A percentile compares a stretch with the other conserved stretches of the same genome.
phyloP scores from a whole-genome alignment of 2,329 filamentous ascomycete species.

The Dothideomycetes sp. region DNA sequence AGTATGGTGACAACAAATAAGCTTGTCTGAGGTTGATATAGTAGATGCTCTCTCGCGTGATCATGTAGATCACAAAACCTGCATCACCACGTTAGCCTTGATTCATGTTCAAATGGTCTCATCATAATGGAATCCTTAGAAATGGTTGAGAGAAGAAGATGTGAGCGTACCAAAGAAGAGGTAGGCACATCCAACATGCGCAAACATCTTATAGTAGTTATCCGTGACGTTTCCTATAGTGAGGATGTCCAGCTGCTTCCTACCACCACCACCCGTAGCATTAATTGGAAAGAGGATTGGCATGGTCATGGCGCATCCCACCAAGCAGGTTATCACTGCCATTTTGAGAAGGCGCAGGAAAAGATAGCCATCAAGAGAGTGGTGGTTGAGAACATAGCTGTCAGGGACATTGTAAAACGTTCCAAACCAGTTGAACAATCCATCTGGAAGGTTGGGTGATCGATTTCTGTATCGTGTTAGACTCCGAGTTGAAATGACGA shows the following conservation, averaged over 20 bases:
- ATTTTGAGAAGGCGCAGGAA: constrained; percentile 83
- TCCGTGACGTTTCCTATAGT: constrained; percentile 67
- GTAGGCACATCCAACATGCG: constrained; percentile 72
- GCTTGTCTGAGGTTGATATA: constrained; percentile 90
- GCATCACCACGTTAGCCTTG: constrained; percentile 14
- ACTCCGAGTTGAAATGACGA: background rate
- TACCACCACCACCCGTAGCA: constrained; percentile 61
- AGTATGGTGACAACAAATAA: constrained; percentile 76
- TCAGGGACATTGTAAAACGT: constrained; percentile 53
- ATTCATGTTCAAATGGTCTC: background rate
- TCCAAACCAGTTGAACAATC: constrained; percentile 33
- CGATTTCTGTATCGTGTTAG: constrained; percentile 26
- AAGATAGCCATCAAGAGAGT: constrained; percentile 85
- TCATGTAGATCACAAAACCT: constrained; percentile 75
- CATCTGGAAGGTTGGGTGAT: constrained; percentile 29
- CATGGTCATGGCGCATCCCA: constrained; percentile 77
- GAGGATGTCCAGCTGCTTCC: constrained; percentile 63
- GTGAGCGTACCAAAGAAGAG: constrained; percentile 60
- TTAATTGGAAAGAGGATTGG: constrained; percentile 85
- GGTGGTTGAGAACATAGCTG: constrained; percentile 75
- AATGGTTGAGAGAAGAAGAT: background rate
- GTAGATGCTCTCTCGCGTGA: constrained; percentile 81
- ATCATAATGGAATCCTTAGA: background rate
- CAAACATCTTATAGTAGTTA: constrained; percentile 63
- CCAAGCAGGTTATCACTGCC: constrained; percentile 66